Conservation (phyloP, 305 asterid species). For the Withania somnifera region DNA sequence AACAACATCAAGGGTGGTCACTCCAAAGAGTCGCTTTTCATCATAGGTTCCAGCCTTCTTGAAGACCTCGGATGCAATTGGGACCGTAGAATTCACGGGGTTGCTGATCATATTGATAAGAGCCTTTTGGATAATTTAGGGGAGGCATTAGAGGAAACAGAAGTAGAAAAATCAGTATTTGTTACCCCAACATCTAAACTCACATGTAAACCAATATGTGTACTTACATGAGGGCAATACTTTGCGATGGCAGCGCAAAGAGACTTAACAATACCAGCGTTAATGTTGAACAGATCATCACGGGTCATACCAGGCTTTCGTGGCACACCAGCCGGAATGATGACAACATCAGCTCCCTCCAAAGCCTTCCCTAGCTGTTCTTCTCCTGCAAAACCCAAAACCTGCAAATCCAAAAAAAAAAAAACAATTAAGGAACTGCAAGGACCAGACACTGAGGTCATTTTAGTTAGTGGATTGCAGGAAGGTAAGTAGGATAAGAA, state of each 20-base stretch:
- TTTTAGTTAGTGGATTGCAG: background rate
- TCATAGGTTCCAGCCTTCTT: slow-evolving; percentile 79
- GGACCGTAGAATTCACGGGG: slow-evolving; percentile 91
- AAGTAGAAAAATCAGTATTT: background rate
- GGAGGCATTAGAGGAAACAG: too few species aligned
- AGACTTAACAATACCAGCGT: slow-evolving; percentile 91
- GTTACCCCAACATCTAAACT: background rate
- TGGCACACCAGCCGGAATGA: slow-evolving; percentile 98
- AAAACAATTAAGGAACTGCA: background rate
- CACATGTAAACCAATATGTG: background rate
- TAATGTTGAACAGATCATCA: slow-evolving; percentile 93
- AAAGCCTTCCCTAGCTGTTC: slow-evolving; percentile 72
- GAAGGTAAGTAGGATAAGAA: too few species aligned
- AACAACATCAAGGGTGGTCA: slow-evolving; percentile 95
- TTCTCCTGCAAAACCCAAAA: slow-evolving; percentile 60
- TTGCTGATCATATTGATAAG: slow-evolving; percentile 84
- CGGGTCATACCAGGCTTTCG: slow-evolving; percentile 97
- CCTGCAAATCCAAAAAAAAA: slow-evolving; percentile 22
- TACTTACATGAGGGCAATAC: slow-evolving; percentile 65
- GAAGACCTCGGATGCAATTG: slow-evolving; percentile 83
- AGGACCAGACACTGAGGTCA: background rate
- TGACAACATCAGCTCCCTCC: slow-evolving; percentile 73
- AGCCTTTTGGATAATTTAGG: slow-evolving; percentile 28
- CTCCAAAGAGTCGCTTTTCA: slow-evolving; percentile 68
- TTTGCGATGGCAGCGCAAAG: slow-evolving; percentile 71